Conservation (phyloP, 1,139 yeast species). For the Geotrichum candidum region DNA sequence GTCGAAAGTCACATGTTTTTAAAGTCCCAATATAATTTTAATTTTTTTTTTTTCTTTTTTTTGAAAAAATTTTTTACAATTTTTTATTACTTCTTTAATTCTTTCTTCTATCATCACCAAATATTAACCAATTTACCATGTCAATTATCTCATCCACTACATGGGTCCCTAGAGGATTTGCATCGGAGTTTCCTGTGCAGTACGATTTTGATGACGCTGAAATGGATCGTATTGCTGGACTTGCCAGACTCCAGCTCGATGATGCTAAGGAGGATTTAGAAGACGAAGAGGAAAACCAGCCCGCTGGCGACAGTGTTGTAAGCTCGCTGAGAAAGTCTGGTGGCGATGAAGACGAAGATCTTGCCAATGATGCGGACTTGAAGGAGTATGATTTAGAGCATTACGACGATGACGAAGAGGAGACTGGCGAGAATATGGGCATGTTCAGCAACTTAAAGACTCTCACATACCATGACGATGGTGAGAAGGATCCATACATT, state of each 20-base stretch:
- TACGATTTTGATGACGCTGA: slow-evolving; percentile 88
- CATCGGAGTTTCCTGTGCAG: slow-evolving; percentile 86
- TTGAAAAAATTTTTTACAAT: not conserved
- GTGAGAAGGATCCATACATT: slow-evolving; percentile 69
- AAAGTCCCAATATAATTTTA: not conserved
- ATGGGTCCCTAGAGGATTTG: slow-evolving; percentile 97
- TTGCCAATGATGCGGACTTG: slow-evolving; percentile 62
- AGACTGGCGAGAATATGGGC: slow-evolving; percentile 43
- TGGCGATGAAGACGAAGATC: slow-evolving; percentile 26
- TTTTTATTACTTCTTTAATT: not conserved
- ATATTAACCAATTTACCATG: slow-evolving; percentile 7
- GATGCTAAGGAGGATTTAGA: slow-evolving; percentile 64
- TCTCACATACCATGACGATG: slow-evolving; percentile 50
- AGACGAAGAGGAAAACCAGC: slow-evolving; percentile 35
- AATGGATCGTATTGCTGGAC: slow-evolving; percentile 79
- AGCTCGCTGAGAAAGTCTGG: slow-evolving; percentile 24
- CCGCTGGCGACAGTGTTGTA: slow-evolving; percentile 18
- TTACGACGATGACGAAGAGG: slow-evolving; percentile 71
- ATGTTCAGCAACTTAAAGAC: slow-evolving; percentile 41
- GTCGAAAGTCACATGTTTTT: not conserved
- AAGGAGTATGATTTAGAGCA: slow-evolving; percentile 82
- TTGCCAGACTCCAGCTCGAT: slow-evolving; percentile 75
- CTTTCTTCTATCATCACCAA: not conserved
- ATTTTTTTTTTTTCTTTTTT: not conserved
- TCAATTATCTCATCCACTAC: slow-evolving; percentile 82